A percentile compares a stretch with the other conserved stretches of the same genome.
Evolutionary conservation across 495 filamentous ascomycete species (phyloP).

Genomic region (Oidiodendron maius): DNA sequence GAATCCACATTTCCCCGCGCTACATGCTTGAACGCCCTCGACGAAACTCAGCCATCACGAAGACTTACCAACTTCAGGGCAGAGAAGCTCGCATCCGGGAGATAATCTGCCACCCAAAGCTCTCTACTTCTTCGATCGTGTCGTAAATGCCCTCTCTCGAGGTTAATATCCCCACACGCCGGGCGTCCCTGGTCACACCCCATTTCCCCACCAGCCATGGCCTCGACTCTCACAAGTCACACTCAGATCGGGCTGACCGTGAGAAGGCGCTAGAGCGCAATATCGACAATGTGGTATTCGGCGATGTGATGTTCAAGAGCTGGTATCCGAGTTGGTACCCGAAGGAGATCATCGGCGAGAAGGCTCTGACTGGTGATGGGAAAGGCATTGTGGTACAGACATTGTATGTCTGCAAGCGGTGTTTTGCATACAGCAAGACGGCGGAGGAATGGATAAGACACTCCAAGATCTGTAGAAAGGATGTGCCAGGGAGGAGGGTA

Average conservation of each 20-base stretch:
- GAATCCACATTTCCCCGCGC: too few relatives aligned
- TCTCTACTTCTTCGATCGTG: too few relatives aligned
- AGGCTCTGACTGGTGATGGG: slow-evolving; percentile 23
- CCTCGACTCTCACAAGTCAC: not conserved
- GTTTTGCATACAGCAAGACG: slow-evolving; percentile 87
- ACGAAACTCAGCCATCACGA: too few relatives aligned
- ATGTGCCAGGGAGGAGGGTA: slow-evolving; percentile 37
- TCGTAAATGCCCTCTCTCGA: too few relatives aligned
- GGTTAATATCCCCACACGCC: not conserved
- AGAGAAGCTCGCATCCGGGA: too few relatives aligned
- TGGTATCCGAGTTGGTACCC: slow-evolving; percentile 77
- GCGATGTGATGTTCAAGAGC: slow-evolving; percentile 64
- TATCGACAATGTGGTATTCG: slow-evolving; percentile 69
- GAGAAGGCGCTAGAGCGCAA: slow-evolving; percentile 43
- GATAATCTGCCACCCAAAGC: too few relatives aligned
- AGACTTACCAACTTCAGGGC: too few relatives aligned
- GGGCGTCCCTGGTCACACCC: not conserved
- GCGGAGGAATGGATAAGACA: slow-evolving; percentile 48
- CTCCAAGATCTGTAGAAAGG: slow-evolving; percentile 33
- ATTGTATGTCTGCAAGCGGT: slow-evolving; percentile 85
- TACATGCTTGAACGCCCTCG: too few relatives aligned
- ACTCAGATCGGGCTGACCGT: slow-evolving; percentile 1
- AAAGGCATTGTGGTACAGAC: slow-evolving; percentile 40
- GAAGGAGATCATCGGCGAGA: slow-evolving; percentile 65
- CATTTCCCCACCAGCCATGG: not conserved